A percentile compares a stretch with the other conserved stretches of the same genome.
phyloP scores from a whole-genome alignment of 2,329 filamentous ascomycete genomes.

The Apiospora malaysiana region DNA sequence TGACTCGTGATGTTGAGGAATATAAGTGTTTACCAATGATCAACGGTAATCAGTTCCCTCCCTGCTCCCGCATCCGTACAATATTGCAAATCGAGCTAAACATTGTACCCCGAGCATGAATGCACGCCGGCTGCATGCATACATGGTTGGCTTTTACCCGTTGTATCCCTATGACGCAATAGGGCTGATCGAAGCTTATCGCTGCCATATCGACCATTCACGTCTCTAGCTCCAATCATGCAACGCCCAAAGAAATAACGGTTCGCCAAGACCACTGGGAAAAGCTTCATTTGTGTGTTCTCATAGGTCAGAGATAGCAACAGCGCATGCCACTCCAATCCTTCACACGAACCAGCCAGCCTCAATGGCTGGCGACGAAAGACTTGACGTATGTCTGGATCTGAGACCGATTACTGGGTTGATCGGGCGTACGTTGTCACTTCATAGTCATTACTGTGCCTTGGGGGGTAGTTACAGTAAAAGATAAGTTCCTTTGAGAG shows the following conservation, averaged over 20 bases:
- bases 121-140: neutral
- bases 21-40: too few species aligned
- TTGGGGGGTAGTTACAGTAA: neutral
- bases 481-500: neutral
- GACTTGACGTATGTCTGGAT: neutral
- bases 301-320: conserved; percentile 10
- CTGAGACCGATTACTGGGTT: neutral
- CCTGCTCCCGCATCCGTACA: too few species aligned
- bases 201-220: neutral
- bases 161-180: conserved; percentile 9
- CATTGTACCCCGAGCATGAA: neutral
- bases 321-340: neutral
- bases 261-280: neutral
- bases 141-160: neutral
- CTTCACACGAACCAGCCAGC: neutral
- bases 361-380: neutral
- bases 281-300: neutral
- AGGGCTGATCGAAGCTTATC: conserved; percentile 16
- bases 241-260: neutral
- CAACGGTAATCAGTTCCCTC: too few species aligned
- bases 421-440: neutral
- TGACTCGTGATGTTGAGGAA: too few species aligned
- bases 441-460: neutral
- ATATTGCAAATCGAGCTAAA: neutral
- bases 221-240: neutral